Percentiles rank a stretch among this genome's conserved stretches.
These are phyloP conservation scores for Phytophthora aleatoria DNA, from an alignment of 352 stramenopile species.

Conservation along the genomic window DNA sequence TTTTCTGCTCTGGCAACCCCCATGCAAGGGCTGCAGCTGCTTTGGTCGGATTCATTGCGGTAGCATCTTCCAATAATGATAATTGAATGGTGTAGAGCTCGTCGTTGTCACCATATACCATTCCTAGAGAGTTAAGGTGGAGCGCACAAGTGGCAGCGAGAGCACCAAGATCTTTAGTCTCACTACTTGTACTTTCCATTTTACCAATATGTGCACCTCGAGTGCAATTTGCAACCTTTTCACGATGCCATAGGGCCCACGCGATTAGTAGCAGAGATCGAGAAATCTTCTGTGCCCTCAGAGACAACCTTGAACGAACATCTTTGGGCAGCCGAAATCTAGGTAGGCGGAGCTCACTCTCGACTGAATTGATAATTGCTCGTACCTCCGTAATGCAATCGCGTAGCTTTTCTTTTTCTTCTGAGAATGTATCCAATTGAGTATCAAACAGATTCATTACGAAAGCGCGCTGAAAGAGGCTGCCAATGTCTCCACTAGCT, in stretches of 20 bases:
- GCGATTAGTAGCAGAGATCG: constrained; percentile 36
- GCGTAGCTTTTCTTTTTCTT: constrained; percentile 6
- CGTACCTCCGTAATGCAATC: constrained; percentile 11
- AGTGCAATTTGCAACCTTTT: constrained; percentile 35
- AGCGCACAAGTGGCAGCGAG: constrained; percentile 47
- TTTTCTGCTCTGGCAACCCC: constrained; percentile 36
- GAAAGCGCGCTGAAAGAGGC: constrained; percentile 15
- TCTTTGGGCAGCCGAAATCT: not conserved
- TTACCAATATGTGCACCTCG: constrained; percentile 21
- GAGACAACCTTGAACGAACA: not conserved
- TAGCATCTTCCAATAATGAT: constrained; percentile 43
- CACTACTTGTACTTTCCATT: not conserved
- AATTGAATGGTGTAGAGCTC: constrained; percentile 42
- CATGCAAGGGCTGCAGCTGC: constrained; percentile 31
- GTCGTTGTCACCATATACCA: constrained; percentile 22
- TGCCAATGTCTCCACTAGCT: not conserved
- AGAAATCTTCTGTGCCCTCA: constrained; percentile 29
- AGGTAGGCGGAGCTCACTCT: constrained; percentile 3
- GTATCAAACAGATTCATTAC: constrained; percentile 6
- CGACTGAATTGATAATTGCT: not conserved
- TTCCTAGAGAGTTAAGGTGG: constrained; percentile 37
- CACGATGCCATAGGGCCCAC: constrained; percentile 51
- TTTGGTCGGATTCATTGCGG: constrained; percentile 31
- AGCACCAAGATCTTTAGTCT: constrained; percentile 19
- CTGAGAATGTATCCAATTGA: not conserved